Conservation (phyloP, 495 filamentous ascomycete species). For the Hypoxylon trugodes region DNA sequence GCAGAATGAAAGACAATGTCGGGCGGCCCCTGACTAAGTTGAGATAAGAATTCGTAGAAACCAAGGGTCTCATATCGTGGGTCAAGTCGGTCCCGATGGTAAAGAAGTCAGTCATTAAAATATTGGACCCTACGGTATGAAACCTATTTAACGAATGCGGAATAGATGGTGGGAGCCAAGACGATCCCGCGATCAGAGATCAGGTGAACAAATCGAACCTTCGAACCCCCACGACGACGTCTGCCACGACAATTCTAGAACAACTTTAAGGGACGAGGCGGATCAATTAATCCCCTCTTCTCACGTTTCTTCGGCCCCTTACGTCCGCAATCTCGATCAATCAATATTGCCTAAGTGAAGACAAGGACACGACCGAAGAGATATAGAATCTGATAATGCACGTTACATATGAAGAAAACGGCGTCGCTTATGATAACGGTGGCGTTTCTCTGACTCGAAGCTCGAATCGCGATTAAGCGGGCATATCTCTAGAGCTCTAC, state of each 20-base stretch:
- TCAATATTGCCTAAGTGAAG: not conserved
- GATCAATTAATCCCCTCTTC: not conserved
- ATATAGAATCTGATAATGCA: conserved; percentile 2
- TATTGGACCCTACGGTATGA: conserved; percentile 7
- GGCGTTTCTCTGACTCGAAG: conserved; percentile 16
- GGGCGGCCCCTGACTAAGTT: not conserved
- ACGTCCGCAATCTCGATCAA: conserved; percentile 21
- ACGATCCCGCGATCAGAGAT: no score
- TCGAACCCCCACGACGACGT: not conserved
- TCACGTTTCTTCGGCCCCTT: not conserved
- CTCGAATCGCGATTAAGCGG: conserved; percentile 13
- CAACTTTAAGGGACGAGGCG: no score
- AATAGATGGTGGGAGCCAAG: no score
- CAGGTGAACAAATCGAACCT: not conserved
- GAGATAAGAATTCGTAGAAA: not conserved
- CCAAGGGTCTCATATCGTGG: no score
- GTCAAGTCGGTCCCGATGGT: no score
- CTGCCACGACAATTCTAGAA: conserved; percentile 5
- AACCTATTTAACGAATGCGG: no score
- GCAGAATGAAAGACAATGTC: conserved; percentile 4
- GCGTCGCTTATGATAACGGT: conserved; percentile 25
- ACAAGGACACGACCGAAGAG: not conserved
- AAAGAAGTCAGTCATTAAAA: not conserved
- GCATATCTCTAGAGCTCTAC: no score
- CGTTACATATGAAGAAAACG: conserved; percentile 12